Conservation (phyloP, 2,329 filamentous ascomycete genomes). For the Trichoderma lentiforme region DNA sequence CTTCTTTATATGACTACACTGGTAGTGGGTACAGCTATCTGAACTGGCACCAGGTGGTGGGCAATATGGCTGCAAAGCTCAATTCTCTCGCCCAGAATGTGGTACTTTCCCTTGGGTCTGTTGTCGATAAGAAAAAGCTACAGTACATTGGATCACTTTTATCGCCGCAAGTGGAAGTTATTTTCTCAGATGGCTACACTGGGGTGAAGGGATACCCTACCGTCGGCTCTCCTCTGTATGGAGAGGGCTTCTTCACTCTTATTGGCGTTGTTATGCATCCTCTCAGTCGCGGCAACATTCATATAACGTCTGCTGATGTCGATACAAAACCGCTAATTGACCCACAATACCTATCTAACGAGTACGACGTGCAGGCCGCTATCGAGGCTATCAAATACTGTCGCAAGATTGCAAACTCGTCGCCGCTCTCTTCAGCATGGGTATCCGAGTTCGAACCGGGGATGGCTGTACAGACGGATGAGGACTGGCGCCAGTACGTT, state of each 20-base stretch:
- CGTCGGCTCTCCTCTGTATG: neutral
- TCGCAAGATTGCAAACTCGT: slow-evolving; percentile 4
- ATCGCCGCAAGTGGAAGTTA: neutral
- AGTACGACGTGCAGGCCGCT: neutral
- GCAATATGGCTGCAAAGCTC: neutral
- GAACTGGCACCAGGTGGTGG: neutral
- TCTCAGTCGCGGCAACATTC: neutral
- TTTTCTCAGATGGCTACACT: slow-evolving; percentile 17
- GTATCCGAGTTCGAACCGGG: neutral
- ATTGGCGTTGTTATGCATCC: neutral
- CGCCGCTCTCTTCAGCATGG: slow-evolving; percentile 3
- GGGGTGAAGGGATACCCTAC: neutral
- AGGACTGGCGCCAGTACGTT: neutral
- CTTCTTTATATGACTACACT: neutral
- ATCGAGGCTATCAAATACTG: neutral
- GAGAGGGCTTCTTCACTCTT: neutral
- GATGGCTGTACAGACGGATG: neutral
- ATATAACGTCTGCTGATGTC: neutral
- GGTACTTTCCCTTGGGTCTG: neutral
- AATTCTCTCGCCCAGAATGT: neutral
- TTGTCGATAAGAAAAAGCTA: slow-evolving; percentile 25
- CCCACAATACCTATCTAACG: neutral
- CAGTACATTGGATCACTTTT: neutral
- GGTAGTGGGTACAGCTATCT: neutral
- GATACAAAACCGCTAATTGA: neutral